phyloP scores from a whole-genome alignment of 306 rosid genomes.

The Quercus glauca region DNA sequence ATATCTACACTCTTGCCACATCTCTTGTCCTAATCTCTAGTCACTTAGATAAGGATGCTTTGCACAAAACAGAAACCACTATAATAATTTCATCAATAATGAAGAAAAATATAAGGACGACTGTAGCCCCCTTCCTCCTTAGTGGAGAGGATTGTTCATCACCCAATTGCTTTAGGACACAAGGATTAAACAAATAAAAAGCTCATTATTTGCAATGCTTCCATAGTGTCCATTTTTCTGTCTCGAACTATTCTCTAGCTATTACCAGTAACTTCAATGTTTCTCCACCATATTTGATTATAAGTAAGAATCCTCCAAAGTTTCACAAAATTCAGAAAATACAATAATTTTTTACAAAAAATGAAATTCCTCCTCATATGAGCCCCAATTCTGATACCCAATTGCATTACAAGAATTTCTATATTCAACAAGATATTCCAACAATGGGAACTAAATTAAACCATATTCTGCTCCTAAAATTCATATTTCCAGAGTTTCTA shows the following conservation, averaged over 20 bases:
- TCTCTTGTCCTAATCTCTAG: neutral
- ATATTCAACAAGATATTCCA: neutral
- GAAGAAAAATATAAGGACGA: conserved; percentile 33
- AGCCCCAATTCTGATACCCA: too few relatives aligned
- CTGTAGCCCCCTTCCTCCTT: conserved; percentile 68
- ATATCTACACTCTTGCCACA: neutral
- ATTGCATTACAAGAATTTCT: neutral
- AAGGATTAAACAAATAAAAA: conserved; percentile 50
- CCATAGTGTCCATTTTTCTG: conserved; percentile 45
- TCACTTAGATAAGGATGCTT: neutral
- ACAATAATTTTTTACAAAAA: neutral
- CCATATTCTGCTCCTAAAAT: neutral
- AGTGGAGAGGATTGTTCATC: conserved; percentile 83
- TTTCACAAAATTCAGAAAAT: neutral
- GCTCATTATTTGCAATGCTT: conserved; percentile 47
- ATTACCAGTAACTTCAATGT: neutral
- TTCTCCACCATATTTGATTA: neutral
- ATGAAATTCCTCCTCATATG: too few relatives aligned
- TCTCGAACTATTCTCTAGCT: neutral
- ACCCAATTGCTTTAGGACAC: conserved; percentile 73
- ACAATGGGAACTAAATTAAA: neutral
- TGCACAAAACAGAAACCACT: neutral
- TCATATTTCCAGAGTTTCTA: neutral
- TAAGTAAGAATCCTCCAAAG: neutral
- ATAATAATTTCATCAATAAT: neutral